These are phyloP conservation scores for Fusarium sp. DNA, from an alignment of 2,329 filamentous ascomycete species.

Conservation along the genomic window DNA sequence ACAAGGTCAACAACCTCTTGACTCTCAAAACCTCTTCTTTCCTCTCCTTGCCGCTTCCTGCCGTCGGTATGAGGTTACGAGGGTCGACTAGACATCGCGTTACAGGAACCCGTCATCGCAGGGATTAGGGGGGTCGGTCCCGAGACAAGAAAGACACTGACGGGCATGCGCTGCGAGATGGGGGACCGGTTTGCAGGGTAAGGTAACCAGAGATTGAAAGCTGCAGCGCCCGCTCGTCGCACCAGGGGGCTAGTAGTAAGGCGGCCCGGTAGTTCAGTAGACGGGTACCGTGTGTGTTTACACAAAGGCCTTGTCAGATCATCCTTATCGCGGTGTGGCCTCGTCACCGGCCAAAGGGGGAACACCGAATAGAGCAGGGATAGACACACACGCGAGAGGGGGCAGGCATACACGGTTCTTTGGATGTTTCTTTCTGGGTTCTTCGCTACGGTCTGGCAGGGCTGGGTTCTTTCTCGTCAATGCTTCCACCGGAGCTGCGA, in stretches of 20 bases:
- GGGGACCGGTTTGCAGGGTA: conserved; percentile 36
- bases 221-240: conserved; percentile 8
- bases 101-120: conserved; percentile 17
- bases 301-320: conserved; percentile 41
- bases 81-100: conserved; percentile 6
- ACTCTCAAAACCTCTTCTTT: conserved; percentile 25
- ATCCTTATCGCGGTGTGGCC: conserved; percentile 41
- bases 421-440: background rate
- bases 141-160: background rate
- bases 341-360: conserved; percentile 22
- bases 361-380: conserved; percentile 32
- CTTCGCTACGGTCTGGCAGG: background rate
- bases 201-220: conserved; percentile 40
- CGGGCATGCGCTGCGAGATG: conserved; percentile 16
- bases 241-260: conserved; percentile 12
- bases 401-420: background rate
- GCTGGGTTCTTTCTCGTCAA: conserved; percentile 3
- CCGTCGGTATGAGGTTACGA: conserved; percentile 23
- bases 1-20: conserved; percentile 4
- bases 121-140: background rate
- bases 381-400: background rate
- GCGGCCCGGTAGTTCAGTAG: conserved; percentile 38
- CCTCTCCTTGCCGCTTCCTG: conserved; percentile 40
- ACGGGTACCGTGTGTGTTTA: background rate
- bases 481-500: background rate